Conservation (phyloP, 441 rosid genomes). For the Populus trichocarpa region DNA sequence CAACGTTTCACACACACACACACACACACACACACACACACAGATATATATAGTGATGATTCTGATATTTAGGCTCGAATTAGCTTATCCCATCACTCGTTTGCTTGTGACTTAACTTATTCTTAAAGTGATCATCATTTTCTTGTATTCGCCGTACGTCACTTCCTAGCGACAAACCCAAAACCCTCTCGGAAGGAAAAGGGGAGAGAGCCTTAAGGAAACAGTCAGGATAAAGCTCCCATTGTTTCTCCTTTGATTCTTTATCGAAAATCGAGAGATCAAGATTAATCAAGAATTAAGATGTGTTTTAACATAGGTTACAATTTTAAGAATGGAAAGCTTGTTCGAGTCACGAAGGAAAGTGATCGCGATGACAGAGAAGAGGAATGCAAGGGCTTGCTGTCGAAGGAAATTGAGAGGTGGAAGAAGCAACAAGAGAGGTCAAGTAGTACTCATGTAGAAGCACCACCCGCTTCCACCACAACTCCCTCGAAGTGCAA, state of each 20-base stretch:
- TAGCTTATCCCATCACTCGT: slow-evolving; percentile 7
- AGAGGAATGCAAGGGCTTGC: slow-evolving; percentile 23
- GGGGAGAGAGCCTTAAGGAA: background rate
- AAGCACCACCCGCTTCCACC: slow-evolving; percentile 5
- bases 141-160: slow-evolving; percentile 19
- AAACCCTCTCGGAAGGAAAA: background rate
- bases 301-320: slow-evolving; percentile 25
- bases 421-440: slow-evolving; percentile 36
- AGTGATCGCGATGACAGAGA: slow-evolving; percentile 4
- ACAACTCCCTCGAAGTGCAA: slow-evolving; percentile 6
- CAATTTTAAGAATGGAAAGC: slow-evolving; percentile 23
- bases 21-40: no score
- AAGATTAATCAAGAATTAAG: background rate
- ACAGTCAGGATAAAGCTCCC: background rate
- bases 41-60: background rate
- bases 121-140: slow-evolving; percentile 15
- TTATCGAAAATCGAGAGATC: background rate
- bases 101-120: slow-evolving; percentile 27
- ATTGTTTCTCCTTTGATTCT: background rate
- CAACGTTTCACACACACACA: background rate
- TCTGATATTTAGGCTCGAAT: slow-evolving; percentile 9
- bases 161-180: background rate
- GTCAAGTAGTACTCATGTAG: slow-evolving; percentile 8
- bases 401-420: slow-evolving; percentile 35
- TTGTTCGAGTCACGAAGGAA: slow-evolving; percentile 11